Conservation (phyloP, 2,329 filamentous ascomycete species). For the Penicillium sp. region DNA sequence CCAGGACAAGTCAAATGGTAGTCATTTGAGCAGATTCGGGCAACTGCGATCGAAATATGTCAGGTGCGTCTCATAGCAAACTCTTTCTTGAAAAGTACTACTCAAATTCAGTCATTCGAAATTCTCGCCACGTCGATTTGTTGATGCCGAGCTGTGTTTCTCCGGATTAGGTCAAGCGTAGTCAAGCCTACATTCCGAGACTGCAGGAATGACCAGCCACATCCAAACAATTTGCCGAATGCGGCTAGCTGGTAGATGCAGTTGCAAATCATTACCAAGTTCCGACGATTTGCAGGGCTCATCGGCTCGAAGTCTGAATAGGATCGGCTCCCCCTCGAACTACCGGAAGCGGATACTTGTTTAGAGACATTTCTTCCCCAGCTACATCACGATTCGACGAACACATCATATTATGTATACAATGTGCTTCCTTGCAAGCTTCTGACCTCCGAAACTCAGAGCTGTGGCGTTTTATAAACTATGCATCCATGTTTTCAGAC, state of each 20-base stretch:
- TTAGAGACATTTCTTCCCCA: neutral
- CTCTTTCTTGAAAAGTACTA: too few species aligned
- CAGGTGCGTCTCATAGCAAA: too few species aligned
- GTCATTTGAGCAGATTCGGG: too few species aligned
- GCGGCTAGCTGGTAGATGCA: neutral
- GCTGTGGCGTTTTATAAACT: constrained; percentile 2
- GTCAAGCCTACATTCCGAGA: constrained; percentile 11
- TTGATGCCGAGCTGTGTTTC: neutral
- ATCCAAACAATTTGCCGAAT: constrained; percentile 3
- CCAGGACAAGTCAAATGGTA: too few species aligned
- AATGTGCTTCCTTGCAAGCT: neutral
- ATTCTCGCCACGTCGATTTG: neutral
- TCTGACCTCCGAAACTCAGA: neutral
- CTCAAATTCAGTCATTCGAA: neutral
- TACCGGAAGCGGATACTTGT: neutral
- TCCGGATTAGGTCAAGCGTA: neutral
- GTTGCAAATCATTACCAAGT: neutral
- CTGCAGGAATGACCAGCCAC: constrained; percentile 12
- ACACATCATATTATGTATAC: neutral
- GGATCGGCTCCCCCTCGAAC: neutral
- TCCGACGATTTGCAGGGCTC: neutral
- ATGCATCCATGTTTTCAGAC: constrained; percentile 13
- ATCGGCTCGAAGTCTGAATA: neutral
- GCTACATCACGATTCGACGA: neutral
- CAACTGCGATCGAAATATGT: too few species aligned